Evolutionary conservation across 352 stramenopile genomes (phyloP).

Genomic region (Plasmopara muralis): DNA sequence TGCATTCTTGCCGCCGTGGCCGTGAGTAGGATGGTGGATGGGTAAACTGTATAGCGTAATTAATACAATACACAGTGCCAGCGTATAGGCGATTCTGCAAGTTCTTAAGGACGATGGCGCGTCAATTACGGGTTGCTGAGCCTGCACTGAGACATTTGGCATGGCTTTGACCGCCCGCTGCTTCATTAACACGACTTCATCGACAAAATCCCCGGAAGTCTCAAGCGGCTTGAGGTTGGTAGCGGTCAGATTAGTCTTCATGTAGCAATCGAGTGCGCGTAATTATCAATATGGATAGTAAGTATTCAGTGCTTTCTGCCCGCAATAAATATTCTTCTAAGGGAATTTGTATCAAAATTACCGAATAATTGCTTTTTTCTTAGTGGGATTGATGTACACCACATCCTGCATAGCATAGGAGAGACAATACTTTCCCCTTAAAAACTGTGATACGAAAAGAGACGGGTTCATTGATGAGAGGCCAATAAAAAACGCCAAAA

Average conservation of each 20-base stretch:
- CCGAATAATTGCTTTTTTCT: no score
- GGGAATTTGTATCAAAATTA: no score
- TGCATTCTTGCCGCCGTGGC: conserved; percentile 37
- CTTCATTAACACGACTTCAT: conserved; percentile 14
- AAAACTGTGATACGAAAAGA: no score
- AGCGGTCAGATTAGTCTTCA: conserved; percentile 13
- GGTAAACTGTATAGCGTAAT: conserved; percentile 64
- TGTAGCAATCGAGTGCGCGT: conserved; percentile 4
- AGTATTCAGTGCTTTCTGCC: not conserved
- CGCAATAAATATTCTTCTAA: no score
- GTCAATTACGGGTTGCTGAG: conserved; percentile 4
- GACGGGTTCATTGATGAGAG: no score
- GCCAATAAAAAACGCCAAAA: no score
- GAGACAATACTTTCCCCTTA: no score
- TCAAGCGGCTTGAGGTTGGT: conserved; percentile 11
- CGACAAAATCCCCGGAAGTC: conserved; percentile 12
- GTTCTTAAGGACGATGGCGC: conserved; percentile 12
- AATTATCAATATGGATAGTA: not conserved
- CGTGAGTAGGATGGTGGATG: conserved; percentile 21
- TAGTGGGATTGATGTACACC: no score
- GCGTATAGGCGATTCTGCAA: conserved; percentile 31
- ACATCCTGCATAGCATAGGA: no score
- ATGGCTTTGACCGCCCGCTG: conserved; percentile 12
- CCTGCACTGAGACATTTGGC: conserved; percentile 1
- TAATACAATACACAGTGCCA: conserved; percentile 44